Evolutionary conservation across 345 rosid species (phyloP).

Genomic region (Arabidopsis arenosa): DNA sequence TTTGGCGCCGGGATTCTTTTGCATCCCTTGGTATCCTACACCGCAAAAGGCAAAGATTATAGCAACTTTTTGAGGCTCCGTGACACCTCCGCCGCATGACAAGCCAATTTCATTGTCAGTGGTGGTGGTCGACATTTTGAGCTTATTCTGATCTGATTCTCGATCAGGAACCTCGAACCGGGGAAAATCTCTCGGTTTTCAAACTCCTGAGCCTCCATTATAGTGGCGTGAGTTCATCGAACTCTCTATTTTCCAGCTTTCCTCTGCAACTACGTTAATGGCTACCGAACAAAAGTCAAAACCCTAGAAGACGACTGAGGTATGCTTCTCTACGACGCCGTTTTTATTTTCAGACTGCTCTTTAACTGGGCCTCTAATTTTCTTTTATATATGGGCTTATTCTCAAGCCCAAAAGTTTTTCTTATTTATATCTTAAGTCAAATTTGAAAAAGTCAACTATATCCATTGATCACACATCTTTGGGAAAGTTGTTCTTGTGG

Average conservation of each 20-base stretch:
- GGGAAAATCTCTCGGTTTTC: not conserved
- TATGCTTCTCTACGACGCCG: not conserved
- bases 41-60: constrained; percentile 92
- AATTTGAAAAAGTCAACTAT: not conserved
- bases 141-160: constrained; percentile 52
- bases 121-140: constrained; percentile 61
- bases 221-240: constrained; percentile 1
- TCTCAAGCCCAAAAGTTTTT: not conserved
- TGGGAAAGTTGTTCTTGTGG: not conserved
- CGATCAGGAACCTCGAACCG: constrained; percentile 41
- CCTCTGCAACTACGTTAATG: constrained; percentile 21
- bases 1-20: constrained; percentile 90
- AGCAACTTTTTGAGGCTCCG: constrained; percentile 57
- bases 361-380: not conserved
- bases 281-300: constrained; percentile 22
- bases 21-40: constrained; percentile 98
- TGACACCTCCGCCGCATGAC: constrained; percentile 6
- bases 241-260: constrained; percentile 13
- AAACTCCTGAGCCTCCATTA: constrained; percentile 27
- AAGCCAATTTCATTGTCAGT: constrained; percentile 49
- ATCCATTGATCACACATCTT: not conserved
- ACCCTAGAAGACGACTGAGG: constrained; percentile 30
- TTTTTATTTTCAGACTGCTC: not conserved
- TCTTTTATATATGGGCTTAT: not conserved
- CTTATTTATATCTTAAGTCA: no score